phyloP scores from a whole-genome alignment of 164 flowering plant genomes.

The Taxillus chinensis region DNA sequence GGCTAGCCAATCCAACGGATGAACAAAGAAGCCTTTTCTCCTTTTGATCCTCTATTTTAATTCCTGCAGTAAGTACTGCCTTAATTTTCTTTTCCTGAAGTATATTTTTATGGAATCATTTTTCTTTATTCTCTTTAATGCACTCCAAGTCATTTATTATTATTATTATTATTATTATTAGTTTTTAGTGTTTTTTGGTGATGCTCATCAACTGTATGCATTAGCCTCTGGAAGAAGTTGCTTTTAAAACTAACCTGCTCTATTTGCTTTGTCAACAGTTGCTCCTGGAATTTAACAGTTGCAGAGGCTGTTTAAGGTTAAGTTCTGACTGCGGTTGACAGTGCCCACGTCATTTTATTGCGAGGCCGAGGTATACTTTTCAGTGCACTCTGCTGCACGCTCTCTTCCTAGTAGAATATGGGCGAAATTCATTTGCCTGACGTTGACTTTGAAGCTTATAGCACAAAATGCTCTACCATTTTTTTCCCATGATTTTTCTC shows the following conservation, averaged over 20 bases:
- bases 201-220: not conserved
- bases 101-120: not conserved
- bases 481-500: too few relatives aligned
- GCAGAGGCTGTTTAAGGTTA: constrained; percentile 3
- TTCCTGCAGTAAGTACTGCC: constrained; percentile 15
- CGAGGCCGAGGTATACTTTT: constrained; percentile 7
- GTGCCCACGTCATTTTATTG: not conserved
- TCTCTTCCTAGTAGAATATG: not conserved
- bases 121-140: not conserved
- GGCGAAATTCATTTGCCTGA: too few relatives aligned
- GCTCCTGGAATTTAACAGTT: not conserved
- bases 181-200: not conserved
- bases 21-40: constrained; percentile 71
- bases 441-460: too few relatives aligned
- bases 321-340: not conserved
- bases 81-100: too few relatives aligned
- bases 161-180: not conserved
- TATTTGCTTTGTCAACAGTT: not conserved
- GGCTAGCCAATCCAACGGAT: constrained; percentile 83
- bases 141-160: not conserved
- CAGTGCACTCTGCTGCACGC: not conserved
- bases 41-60: constrained; percentile 40
- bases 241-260: not conserved
- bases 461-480: too few relatives aligned
- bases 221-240: not conserved